These are phyloP conservation scores for Psilocybe cyanescens DNA, from an alignment of 768 basidiomycete genomes.

Conservation along the genomic window DNA sequence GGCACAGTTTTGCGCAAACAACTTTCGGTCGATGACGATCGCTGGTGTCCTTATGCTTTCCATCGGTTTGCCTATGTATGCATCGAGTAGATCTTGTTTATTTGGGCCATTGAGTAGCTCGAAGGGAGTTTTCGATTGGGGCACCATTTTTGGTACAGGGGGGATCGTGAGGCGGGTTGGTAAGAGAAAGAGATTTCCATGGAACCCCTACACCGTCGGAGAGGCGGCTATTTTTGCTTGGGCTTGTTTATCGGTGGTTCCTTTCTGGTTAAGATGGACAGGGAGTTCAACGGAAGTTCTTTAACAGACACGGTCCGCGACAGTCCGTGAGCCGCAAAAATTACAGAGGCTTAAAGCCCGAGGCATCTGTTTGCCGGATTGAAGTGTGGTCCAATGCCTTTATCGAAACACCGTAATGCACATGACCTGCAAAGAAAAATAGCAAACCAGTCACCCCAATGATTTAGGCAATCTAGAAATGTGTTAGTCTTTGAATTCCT, in stretches of 20 bases:
- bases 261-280: not conserved
- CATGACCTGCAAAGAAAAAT: too few species aligned
- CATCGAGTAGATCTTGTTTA: constrained; percentile 52
- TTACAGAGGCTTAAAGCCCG: not conserved
- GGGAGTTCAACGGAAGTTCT: not conserved
- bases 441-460: too few species aligned
- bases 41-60: constrained; percentile 74
- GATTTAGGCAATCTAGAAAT: too few species aligned
- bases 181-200: not conserved
- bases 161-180: not conserved
- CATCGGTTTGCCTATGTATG: constrained; percentile 63
- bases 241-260: constrained; percentile 12
- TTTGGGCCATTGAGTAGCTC: constrained; percentile 32
- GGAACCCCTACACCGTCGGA: not conserved
- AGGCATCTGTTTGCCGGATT: too few species aligned
- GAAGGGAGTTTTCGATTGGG: constrained; percentile 29
- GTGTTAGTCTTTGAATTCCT: too few species aligned
- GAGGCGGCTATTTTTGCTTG: constrained; percentile 9
- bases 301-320: not conserved
- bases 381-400: too few species aligned
- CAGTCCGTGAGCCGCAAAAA: not conserved
- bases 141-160: constrained; percentile 18
- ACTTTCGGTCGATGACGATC: constrained; percentile 71
- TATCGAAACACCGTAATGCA: too few species aligned
- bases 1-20: constrained; percentile 76